Base-by-base conservation (phyloP, 768 basidiomycete genomes). In the Pseudohyphozyma bogoriensis region DNA sequence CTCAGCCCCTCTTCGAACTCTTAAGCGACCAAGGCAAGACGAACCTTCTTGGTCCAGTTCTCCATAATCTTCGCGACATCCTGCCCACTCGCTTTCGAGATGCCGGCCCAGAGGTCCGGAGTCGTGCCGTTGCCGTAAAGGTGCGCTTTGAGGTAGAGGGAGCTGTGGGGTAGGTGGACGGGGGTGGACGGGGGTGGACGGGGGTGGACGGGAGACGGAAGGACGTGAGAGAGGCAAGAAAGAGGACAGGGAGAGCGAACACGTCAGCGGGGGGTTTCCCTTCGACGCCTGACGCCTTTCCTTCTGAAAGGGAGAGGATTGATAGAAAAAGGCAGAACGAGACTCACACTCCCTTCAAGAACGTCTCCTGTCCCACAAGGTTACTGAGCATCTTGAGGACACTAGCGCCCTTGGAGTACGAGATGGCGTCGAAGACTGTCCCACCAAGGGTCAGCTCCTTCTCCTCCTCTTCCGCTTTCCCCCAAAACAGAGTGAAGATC, bases 331-430 rank as follows among this genome's bases (percentile, higher is more conserved):
- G n/a, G 50, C 29, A 35, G 3, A n/a, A 31, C 9, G 26, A 20
- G 16, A 61, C 66, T 18, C 26, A 62, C 44, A 70, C 69, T 49
- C 70, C 70, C 55, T 66, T 60, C 18, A 71, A 45, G 81, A 97
- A 95, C 59, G 76, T 79, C 9, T 90, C 88, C 73, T 95, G 85
- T 50, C 92, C 90, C 24, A 92, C 88, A 64, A 86, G 85, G 71
- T 82, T 82, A 26, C 84, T 83, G 57, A 97, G 77, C 92, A 97
- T 97, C 69, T 89, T 86, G 50, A 97, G 81, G n/a, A 95, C 92
- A 80, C 71, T 72, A 28, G 72, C 75, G 47, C 74, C 75, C 68
- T 77, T 68, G 20, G 85, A 83, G 73, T 92, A 93, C 4, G 85
- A 88, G 54, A 95, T 77, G 7, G 82, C 80, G 70, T 93, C 91